Base-by-base conservation (phyloP, 305 asterid genomes). In the Fraxinus platypoda region DNA sequence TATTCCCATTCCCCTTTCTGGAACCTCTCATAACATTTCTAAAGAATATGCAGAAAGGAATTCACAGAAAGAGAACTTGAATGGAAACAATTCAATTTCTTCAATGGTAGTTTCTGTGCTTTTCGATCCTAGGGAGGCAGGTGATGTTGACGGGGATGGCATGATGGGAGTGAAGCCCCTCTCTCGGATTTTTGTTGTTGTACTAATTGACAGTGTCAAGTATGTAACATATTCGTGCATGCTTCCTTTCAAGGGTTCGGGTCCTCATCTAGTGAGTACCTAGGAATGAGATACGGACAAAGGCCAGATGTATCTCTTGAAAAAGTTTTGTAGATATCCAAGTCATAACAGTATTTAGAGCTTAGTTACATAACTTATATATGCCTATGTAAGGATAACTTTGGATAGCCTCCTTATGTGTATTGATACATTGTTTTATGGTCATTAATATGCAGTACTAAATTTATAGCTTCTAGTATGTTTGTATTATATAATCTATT, bases 41-140 rank as follows among this genome's bases (percentile, higher is more conserved):
- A 89, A 82, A 64, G 90, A 91, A 33, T 89, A 87, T 4, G 74
- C 80, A 8, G 81, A 87, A 78, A 87, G 81, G 34, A 80, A 80
- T 71, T 81, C 94, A 30, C 83, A 91, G 82, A 71, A 90, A 82
- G 93, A 87, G 71, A 86, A 85, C 64, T 79, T 91, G 74, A 85
- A n/a, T 0, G 86, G 91, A 46, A 89, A 88, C 43, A 90, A 88
- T 28, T 87, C 88, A 8, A 6, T 91, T 2, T 89, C 99, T 23
- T 90, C 98, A 68, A 94, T 96, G 98, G 98, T 96, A 73, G 98
- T 96, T 1, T 96, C 99, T 12, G 98, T 96, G 83, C 97, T 96
- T 8, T 92, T 94, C 21, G 99, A 96, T 88, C 99, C 99, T 4
- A 88, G 98, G 82, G 98, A 94, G 87, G 90, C 86, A 1, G 94